Evolutionary conservation across 2,329 filamentous ascomycete species (phyloP), one percentile per base, ranked within the genome.

Genomic region (Cytospora leucostoma): DNA sequence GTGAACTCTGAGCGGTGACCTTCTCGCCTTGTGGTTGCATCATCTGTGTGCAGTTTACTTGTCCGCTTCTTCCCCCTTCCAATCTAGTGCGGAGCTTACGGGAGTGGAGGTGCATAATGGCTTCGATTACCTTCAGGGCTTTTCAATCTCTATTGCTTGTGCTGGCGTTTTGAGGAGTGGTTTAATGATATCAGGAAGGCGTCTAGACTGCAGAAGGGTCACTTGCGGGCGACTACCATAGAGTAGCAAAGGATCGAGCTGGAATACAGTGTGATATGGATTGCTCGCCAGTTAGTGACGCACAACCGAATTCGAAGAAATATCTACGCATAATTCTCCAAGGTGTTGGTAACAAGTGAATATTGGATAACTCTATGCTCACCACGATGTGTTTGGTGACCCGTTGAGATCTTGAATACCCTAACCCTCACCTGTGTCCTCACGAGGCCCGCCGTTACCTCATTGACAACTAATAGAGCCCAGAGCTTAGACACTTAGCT

Each of bases 1-100:
- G 81, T 56, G 83, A 85, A 70, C 79, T 79, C 69, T 78, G 74
- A 69, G 68, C 19, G 17, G 40, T 27, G 27, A 17, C 15, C 17
- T 7, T 44, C 40, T 44, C 4, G 8, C n/a, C 15, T 54, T 27
- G 19, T 47, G 27, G 38, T 17, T 12, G 3, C 7, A 40, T 2
- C 3, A 13, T 17, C 11, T 40, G 38, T 12, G 38, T 27, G 38
- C 15, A 40, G 15, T 15, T 12, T 38, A 13, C 15, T 13, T 3
- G 15, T 38, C 37, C 11, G 37, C 37, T 13, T 11, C 37, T 11
- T 38, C 11, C 37, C 12, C 11, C 15, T 15, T 27, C 2, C 27
- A 27, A 38, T 5, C 15, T 40, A 17, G 17, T 40, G 38, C 38
- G 7, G 38, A 17, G 12, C 38, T 17, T 40, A 13, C 12, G 38